phyloP scores from a whole-genome alignment of 805 yeast species.

The Spathaspora sp. region DNA sequence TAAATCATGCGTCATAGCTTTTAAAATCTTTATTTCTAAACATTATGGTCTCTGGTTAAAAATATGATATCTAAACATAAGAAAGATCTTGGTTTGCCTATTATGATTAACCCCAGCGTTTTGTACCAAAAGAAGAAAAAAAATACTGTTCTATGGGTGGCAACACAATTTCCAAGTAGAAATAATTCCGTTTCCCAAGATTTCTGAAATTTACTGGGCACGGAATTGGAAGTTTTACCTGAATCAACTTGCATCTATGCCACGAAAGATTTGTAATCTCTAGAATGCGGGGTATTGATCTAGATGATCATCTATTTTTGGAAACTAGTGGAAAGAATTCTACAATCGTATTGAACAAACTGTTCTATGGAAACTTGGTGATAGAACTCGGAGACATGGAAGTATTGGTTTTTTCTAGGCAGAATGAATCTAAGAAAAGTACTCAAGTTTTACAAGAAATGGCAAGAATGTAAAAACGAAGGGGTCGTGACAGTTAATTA shows the following conservation, averaged over 20 bases:
- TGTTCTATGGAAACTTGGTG: too few relatives aligned
- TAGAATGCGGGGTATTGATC: not conserved
- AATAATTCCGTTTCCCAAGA: not conserved
- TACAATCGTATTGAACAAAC: not conserved
- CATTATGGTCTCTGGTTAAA: too few relatives aligned
- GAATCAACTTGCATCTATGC: not conserved
- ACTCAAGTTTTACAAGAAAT: not conserved
- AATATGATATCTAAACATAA: too few relatives aligned
- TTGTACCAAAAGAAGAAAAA: too few relatives aligned
- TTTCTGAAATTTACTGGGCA: not conserved
- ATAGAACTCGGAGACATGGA: not conserved
- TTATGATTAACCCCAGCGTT: too few relatives aligned
- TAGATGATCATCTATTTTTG: not conserved
- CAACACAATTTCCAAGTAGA: not conserved
- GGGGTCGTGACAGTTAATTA: not conserved
- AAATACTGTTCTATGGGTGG: not conserved
- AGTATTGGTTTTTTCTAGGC: not conserved
- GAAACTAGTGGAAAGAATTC: not conserved
- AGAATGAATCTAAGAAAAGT: not conserved
- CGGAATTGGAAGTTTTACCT: not conserved
- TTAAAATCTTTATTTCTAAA: too few relatives aligned
- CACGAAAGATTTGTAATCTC: not conserved
- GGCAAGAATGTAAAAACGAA: not conserved
- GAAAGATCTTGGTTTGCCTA: too few relatives aligned
- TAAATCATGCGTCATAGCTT: too few relatives aligned